Evolutionary conservation across 306 rosid genomes (phyloP), one percentile per base, ranked within the genome.

Genomic region (Quillaja saponaria): DNA sequence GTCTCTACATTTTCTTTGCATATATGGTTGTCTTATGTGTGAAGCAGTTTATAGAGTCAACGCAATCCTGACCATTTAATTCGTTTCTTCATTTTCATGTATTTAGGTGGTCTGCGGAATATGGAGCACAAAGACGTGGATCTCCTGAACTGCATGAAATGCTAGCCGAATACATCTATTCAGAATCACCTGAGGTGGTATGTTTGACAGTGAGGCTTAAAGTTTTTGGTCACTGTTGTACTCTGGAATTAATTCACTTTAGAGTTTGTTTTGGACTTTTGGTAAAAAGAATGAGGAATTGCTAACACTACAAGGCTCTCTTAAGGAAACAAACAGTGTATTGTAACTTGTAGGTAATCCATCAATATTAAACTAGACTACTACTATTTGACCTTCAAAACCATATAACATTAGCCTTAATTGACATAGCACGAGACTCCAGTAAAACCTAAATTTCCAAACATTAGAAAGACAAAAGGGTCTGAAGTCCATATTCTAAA

Each of bases 141-240:
- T 80, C 96, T 76, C 87, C 96, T 34, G 95, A 89, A 54, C 70
- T 89, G 67, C 95, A 94, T 78, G 76, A 76, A 64, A 85, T 94
- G 95, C 80, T 94, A 48, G 99, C 95, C 19, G 87, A 87, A 41
- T 89, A 94, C 71, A 76, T 94, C 35, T 94, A 81, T 82, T 89
- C 91, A 41, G 97, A 85, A 76, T 86, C 87, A 54, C 90, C 97
- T 39, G 97, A 91, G 71, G 90, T 77, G 96, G 96, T 91, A 85
- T 11, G 96, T 85, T 50, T 62, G 41, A 34, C 8, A 48, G 67
- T 38, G n/a, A 33, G 13, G 44, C 54, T 47, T 68, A 49, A 40
- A 54, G 41, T 47, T 41, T 52, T 13, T 54, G 33, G 42, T 64
- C 33, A 34, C 47, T 51, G 18, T 60, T 59, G 61, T 58, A 55